phyloP scores from a whole-genome alignment of 2,329 filamentous ascomycete species.

The Aspergillus latus region DNA sequence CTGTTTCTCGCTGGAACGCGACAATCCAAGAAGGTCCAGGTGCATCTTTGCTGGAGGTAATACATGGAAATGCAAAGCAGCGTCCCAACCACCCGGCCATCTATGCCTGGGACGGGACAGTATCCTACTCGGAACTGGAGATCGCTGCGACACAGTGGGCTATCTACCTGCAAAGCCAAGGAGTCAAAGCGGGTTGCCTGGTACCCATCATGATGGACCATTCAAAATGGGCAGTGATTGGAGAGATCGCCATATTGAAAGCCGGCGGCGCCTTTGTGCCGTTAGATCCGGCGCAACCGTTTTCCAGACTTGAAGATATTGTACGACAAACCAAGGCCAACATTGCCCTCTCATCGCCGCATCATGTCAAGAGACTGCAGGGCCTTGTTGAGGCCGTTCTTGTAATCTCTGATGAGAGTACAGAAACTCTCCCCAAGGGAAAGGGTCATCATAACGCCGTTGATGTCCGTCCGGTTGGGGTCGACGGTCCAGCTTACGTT shows the following conservation, averaged over 20 bases:
- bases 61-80: no score
- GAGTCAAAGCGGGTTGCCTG: not conserved
- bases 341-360: not conserved
- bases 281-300: not conserved
- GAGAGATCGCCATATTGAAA: not conserved
- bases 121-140: no score
- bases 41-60: no score
- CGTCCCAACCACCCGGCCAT: no score
- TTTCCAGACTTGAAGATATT: not conserved
- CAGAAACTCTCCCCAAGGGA: not conserved
- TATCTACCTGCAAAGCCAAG: no score
- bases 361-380: no score
- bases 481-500: not conserved
- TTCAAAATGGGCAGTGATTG: not conserved
- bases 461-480: not conserved
- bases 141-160: no score
- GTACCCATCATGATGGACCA: not conserved
- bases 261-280: not conserved
- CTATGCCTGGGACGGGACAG: no score
- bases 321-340: not conserved
- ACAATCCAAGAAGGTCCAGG: no score
- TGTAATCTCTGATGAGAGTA: not conserved
- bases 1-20: no score
- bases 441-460: not conserved
- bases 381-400: not conserved